Percentiles rank a stretch among this genome's conserved stretches.
These are phyloP conservation scores for Nemania serpens DNA, from an alignment of 2,329 filamentous ascomycete species.

Conservation along the genomic window DNA sequence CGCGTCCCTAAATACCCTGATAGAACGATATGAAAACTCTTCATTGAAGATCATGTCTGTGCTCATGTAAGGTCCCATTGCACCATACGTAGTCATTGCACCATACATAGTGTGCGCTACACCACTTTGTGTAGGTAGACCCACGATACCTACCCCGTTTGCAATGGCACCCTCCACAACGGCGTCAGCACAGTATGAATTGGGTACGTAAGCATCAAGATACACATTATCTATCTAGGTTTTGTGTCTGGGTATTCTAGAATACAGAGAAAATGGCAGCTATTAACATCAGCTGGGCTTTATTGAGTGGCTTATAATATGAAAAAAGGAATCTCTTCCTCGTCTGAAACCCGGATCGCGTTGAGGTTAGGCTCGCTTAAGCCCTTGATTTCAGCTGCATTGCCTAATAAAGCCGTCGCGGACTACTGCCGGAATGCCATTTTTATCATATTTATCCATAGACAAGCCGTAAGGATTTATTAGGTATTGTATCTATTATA, in stretches of 20 bases:
- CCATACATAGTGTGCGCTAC: neutral
- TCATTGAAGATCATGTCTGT: slow-evolving; percentile 10
- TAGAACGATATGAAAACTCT: slow-evolving; percentile 4
- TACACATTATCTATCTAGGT: neutral
- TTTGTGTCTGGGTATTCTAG: neutral
- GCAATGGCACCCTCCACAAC: neutral
- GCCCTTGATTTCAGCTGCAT: neutral
- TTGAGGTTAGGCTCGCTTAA: neutral
- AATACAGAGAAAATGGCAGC: no score
- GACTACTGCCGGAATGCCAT: slow-evolving; percentile 5
- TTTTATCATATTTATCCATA: slow-evolving; percentile 23
- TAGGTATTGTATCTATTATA: neutral
- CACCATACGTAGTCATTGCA: slow-evolving; percentile 1
- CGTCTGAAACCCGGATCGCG: neutral
- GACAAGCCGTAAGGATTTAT: neutral
- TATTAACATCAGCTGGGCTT: no score
- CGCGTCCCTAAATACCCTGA: neutral
- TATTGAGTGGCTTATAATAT: neutral
- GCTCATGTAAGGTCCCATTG: slow-evolving; percentile 11
- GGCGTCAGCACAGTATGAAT: neutral
- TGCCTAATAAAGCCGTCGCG: slow-evolving; percentile 9
- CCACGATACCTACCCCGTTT: slow-evolving; percentile 2
- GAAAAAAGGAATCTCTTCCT: neutral
- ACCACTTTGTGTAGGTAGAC: neutral
- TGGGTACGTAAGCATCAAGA: neutral